Evolutionary conservation across 345 rosid genomes (phyloP).

Genomic region (Melaleuca quinquenervia): DNA sequence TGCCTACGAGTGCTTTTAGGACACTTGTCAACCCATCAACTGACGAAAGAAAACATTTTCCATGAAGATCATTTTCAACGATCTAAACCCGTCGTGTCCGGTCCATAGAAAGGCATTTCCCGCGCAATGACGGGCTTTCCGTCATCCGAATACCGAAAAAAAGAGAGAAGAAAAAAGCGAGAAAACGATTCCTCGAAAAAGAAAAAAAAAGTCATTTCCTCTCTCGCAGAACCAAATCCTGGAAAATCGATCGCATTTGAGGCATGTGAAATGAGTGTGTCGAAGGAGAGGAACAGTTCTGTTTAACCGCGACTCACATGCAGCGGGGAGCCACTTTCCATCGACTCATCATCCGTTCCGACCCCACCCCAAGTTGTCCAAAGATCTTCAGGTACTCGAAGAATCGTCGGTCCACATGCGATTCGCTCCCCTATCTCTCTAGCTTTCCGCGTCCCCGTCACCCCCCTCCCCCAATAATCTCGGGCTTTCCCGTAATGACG

Average conservation of each 20-base stretch:
- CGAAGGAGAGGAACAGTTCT: rapidly evolving
- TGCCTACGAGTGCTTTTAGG: too few relatives aligned
- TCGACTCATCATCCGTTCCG: background rate
- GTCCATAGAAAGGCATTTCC: background rate
- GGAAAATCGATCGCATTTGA: background rate
- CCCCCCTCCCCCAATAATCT: background rate
- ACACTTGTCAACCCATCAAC: too few relatives aligned
- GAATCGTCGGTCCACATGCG: background rate
- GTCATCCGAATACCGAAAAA: too few relatives aligned
- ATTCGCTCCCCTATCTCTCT: background rate
- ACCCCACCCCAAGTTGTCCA: background rate
- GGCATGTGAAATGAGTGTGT: background rate
- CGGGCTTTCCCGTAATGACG: background rate
- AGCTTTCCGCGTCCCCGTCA: background rate
- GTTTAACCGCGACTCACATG: background rate
- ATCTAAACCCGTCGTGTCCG: rapidly evolving
- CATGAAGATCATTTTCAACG: too few relatives aligned
- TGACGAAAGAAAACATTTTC: too few relatives aligned
- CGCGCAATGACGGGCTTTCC: too few relatives aligned
- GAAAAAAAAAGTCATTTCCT: too few relatives aligned
- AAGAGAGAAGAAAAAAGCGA: too few relatives aligned
- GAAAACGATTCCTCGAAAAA: background rate
- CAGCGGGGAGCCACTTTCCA: background rate
- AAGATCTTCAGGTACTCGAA: background rate
- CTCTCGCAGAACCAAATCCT: background rate